These are phyloP conservation scores for Laguncularia racemosa DNA, from an alignment of 345 rosid genomes.

Conservation along the genomic window DNA sequence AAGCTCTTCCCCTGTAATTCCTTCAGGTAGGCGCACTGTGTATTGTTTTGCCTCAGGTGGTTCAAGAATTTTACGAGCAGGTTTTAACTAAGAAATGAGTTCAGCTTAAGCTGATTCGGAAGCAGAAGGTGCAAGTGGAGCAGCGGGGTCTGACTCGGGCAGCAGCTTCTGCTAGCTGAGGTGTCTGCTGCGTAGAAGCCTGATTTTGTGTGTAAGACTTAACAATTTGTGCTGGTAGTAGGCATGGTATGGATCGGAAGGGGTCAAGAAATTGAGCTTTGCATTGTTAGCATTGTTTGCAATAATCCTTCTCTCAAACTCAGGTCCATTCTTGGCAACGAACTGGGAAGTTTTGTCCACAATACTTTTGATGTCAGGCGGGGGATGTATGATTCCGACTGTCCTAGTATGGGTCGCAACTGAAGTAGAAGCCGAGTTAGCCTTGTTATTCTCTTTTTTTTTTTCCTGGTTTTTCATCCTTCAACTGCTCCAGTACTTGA, in stretches of 20 bases:
- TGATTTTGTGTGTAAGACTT: slow-evolving; percentile 57
- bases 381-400: too few relatives aligned
- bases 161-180: slow-evolving; percentile 25
- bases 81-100: slow-evolving; percentile 54
- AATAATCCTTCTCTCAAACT: slow-evolving; percentile 63
- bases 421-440: slow-evolving; percentile 25
- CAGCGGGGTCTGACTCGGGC: slow-evolving; percentile 25
- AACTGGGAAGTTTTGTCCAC: too few relatives aligned
- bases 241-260: slow-evolving; percentile 69
- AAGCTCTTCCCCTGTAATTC: slow-evolving; percentile 72
- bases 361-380: too few relatives aligned
- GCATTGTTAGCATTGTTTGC: slow-evolving; percentile 56
- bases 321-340: too few relatives aligned
- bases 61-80: slow-evolving; percentile 46
- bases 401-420: too few relatives aligned
- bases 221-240: slow-evolving; percentile 43
- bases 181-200: slow-evolving; percentile 30
- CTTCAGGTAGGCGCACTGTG: slow-evolving; percentile 71
- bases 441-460: slow-evolving; percentile 36
- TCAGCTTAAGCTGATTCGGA: slow-evolving; percentile 45
- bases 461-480: slow-evolving; percentile 27
- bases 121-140: slow-evolving; percentile 13
- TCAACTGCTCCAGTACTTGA: slow-evolving; percentile 39
- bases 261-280: slow-evolving; percentile 61
- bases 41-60: slow-evolving; percentile 76